Evolutionary conservation across 2,329 filamentous ascomycete genomes (phyloP).

Genomic region (Apiospora saccharicola): DNA sequence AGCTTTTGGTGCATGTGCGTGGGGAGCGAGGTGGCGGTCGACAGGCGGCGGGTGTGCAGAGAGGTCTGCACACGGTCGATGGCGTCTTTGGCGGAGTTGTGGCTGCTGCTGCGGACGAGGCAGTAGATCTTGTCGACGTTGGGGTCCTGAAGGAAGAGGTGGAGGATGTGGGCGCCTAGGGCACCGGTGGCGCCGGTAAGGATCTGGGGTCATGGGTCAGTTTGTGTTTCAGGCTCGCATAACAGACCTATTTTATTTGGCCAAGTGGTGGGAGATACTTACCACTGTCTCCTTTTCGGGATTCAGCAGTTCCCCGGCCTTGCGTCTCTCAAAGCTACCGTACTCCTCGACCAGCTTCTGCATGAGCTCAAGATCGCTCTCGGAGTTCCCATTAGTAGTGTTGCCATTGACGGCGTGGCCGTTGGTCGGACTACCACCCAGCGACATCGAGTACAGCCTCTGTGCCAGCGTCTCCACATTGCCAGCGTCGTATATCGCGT

Average conservation of each 20-base stretch:
- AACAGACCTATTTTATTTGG: background rate
- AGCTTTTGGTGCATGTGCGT: slow-evolving; percentile 39
- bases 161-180: slow-evolving; percentile 50
- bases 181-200: slow-evolving; percentile 54
- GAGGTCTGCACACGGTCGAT: slow-evolving; percentile 33
- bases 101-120: slow-evolving; percentile 41
- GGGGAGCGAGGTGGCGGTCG: slow-evolving; percentile 27
- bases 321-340: slow-evolving; percentile 46
- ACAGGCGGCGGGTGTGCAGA: slow-evolving; percentile 29
- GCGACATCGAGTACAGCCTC: background rate
- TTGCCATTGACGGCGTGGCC: background rate
- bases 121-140: slow-evolving; percentile 46
- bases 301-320: slow-evolving; percentile 27
- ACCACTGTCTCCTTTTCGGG: slow-evolving; percentile 34
- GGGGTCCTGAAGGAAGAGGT: slow-evolving; percentile 46
- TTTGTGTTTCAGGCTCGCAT: background rate
- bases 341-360: slow-evolving; percentile 53
- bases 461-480: background rate
- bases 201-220: slow-evolving; percentile 32
- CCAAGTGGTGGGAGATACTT: slow-evolving; percentile 29
- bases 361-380: background rate
- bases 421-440: background rate
- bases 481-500: background rate
- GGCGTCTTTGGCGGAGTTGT: slow-evolving; percentile 25
- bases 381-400: background rate